Evolutionary conservation across 441 rosid genomes (phyloP).

Genomic region (Gossypium gossypioides): DNA sequence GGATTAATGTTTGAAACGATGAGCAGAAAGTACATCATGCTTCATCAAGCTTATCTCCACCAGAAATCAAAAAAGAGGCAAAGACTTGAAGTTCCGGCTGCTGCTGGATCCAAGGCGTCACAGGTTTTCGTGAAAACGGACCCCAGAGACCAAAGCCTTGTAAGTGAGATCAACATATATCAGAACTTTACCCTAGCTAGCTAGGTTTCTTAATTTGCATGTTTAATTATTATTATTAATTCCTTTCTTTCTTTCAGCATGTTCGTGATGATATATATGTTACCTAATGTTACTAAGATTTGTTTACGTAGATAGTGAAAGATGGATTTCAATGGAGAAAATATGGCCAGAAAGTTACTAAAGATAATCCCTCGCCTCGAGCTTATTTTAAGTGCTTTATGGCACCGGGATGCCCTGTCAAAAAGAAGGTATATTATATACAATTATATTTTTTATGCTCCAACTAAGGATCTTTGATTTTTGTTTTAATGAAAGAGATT

Average conservation of each 20-base stretch:
- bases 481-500: too few relatives aligned
- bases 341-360: constrained; percentile 36
- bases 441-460: background rate
- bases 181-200: background rate
- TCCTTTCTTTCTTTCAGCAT: too few relatives aligned
- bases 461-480: background rate
- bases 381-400: constrained; percentile 32
- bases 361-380: constrained; percentile 33
- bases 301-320: constrained; percentile 17
- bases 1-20: constrained; percentile 23
- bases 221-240: background rate
- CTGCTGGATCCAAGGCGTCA: constrained; percentile 8
- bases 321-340: constrained; percentile 42
- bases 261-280: background rate
- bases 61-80: constrained; percentile 16
- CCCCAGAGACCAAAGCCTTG: constrained; percentile 30
- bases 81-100: constrained; percentile 17
- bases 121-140: constrained; percentile 26
- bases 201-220: background rate
- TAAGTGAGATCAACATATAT: constrained; percentile 14
- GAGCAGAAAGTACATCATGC: constrained; percentile 18
- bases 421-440: constrained; percentile 26
- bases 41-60: constrained; percentile 14
- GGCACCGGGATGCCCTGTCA: constrained; percentile 30
- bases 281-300: background rate